Evolutionary conservation across 2,329 filamentous ascomycete species (phyloP), one percentile per base, ranked within the genome.

Genomic region (Tolypocladium pustulatum): DNA sequence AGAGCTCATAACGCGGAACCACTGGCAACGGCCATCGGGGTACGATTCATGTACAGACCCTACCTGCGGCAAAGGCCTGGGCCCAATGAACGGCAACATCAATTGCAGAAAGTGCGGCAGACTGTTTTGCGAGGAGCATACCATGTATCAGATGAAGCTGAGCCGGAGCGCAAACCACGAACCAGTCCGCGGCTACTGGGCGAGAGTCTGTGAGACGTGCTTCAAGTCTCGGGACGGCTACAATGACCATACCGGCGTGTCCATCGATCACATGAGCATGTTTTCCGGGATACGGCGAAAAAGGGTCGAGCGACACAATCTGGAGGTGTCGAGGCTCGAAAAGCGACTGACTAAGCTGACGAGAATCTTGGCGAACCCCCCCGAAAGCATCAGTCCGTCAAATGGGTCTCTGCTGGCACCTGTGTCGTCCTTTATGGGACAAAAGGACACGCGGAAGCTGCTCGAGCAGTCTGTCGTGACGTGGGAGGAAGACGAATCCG

Each of bases 91-190:
- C 66, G 91, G 91, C 22, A 91, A 82, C 67, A 86, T 99, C 66
- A 97, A 99, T 71, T 99, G 94, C 73, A 83, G 94, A 62, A 91
- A 92, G 62, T 99, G 94, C 68, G 94, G 94, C 8, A 87, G 88
- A 65, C 76, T 99, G 46, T 99, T 97, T 70, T 99, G 94, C 73
- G 94, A 97, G 69, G 90, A 93, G 65, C 94, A 99, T 71, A 97
- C 94, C 57, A 96, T 99, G 92, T 99, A 97, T 69, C 93, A 99
- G 76, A 97, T 97, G 89, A 97, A 95, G 77, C 80, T 99, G 13
- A 96, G 92, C 10, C 81, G 92, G 58, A 88, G 91, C 36, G 94
- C 94, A 4, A 83, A 87, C 60, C 91, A 97, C 73, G 94, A 99
- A 63, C 93, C 94, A 0, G 84, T 94, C 1, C 80, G 93, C 61